Conservation (phyloP, 805 yeast genomes). For the Candida nitratophila region DNA sequence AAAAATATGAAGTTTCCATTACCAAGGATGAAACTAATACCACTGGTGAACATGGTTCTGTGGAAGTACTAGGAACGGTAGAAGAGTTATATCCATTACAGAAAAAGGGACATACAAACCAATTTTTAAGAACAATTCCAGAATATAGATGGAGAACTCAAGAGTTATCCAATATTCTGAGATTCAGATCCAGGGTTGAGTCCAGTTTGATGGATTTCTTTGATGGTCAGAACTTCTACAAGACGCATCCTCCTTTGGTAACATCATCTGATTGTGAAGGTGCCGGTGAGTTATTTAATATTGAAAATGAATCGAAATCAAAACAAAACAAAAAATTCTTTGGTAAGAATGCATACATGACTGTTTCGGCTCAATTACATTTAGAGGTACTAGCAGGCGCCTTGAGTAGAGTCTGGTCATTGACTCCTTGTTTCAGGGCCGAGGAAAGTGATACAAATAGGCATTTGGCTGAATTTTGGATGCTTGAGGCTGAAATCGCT, state of each 20-base stretch:
- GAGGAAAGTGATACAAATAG: constrained; percentile 87
- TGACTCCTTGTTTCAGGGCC: constrained; percentile 91
- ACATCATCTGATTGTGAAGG: constrained; percentile 96
- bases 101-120: constrained; percentile 64
- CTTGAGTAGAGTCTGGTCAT: constrained; percentile 74
- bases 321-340: constrained; percentile 28
- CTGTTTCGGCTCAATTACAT: constrained; percentile 92
- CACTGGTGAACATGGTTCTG: constrained; percentile 4
- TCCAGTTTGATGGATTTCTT: constrained; percentile 47
- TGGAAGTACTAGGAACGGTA: constrained; percentile 55
- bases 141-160: constrained; percentile 69
- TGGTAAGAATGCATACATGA: constrained; percentile 60
- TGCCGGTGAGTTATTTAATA: constrained; percentile 81
- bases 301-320: constrained; percentile 35
- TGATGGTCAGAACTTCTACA: constrained; percentile 44
- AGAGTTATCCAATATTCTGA: constrained; percentile 55
- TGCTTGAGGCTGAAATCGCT: constrained; percentile 88
- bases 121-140: constrained; percentile 65
- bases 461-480: constrained; percentile 94
- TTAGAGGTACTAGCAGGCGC: constrained; percentile 75
- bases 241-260: constrained; percentile 79
- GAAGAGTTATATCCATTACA: constrained; percentile 70
- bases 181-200: constrained; percentile 70
- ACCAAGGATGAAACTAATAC: constrained; percentile 20
- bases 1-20: constrained; percentile 43